These are phyloP conservation scores for Pyracantha coccinea DNA, from an alignment of 331 rosid genomes.

Conservation along the genomic window DNA sequence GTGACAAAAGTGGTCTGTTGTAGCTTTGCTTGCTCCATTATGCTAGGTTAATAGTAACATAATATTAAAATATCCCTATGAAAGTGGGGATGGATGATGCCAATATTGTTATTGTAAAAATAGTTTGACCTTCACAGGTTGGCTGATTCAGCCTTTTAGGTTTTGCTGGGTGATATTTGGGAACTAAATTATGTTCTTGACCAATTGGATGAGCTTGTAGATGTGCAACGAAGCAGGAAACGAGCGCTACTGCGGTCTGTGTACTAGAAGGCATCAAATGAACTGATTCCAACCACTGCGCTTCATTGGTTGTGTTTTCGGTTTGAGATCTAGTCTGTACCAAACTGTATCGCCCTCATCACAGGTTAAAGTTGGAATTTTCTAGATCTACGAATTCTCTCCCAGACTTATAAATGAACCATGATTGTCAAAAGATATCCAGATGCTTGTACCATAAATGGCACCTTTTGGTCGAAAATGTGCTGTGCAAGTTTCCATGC, in stretches of 20 bases:
- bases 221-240: background rate
- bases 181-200: background rate
- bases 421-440: too few relatives aligned
- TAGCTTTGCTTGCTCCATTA: constrained; percentile 28
- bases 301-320: too few relatives aligned
- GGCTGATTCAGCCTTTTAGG: constrained; percentile 15
- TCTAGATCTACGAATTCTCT: too few relatives aligned
- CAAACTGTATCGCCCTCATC: too few relatives aligned
- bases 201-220: background rate
- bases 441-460: too few relatives aligned
- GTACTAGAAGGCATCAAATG: too few relatives aligned
- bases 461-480: too few relatives aligned
- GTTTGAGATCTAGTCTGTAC: too few relatives aligned
- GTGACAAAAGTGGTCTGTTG: constrained; percentile 1
- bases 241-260: too few relatives aligned
- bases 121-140: constrained; percentile 30
- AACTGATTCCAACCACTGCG: too few relatives aligned
- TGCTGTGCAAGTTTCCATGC: background rate
- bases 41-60: constrained; percentile 14
- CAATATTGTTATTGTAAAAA: background rate
- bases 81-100: constrained; percentile 4
- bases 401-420: too few relatives aligned
- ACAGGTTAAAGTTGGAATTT: too few relatives aligned
- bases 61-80: constrained; percentile 4
- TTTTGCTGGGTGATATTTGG: background rate